Percentiles rank a stretch among this genome's conserved stretches.
These are phyloP conservation scores for Ophioceras dolichostomum DNA, from an alignment of 2,329 filamentous ascomycete species.

Conservation along the genomic window DNA sequence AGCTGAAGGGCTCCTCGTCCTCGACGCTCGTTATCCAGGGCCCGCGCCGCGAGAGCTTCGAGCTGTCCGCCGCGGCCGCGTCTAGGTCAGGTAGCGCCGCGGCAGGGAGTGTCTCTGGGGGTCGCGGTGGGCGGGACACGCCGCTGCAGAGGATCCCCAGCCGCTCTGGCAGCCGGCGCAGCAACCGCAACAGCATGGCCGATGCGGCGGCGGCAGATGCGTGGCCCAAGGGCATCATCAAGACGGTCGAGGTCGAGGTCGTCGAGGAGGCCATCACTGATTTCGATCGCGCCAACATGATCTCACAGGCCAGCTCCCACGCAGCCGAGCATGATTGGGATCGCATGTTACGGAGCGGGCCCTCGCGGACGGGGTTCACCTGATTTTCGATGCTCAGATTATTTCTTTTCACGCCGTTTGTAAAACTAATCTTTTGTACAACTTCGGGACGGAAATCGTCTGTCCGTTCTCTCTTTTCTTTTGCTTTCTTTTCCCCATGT, in stretches of 20 bases:
- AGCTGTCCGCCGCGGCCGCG: slow-evolving; percentile 3
- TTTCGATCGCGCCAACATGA: slow-evolving; percentile 5
- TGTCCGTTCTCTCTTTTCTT: too few relatives aligned
- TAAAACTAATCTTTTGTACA: too few relatives aligned
- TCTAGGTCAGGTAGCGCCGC: background rate
- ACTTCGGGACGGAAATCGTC: too few relatives aligned
- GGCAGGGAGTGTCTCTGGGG: background rate
- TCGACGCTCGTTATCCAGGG: slow-evolving; percentile 15
- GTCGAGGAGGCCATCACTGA: slow-evolving; percentile 18
- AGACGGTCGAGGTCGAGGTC: slow-evolving; percentile 22
- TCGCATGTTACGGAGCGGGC: slow-evolving; percentile 1
- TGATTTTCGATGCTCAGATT: background rate
- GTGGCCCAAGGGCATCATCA: slow-evolving; percentile 23
- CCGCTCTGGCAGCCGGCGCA: slow-evolving; percentile 2
- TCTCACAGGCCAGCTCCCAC: background rate
- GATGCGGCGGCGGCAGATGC: slow-evolving; percentile 6
- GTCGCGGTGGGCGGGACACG: background rate
- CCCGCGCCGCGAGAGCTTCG: slow-evolving; percentile 9
- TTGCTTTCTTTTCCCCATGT: background rate
- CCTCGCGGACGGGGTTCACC: background rate
- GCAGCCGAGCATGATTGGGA: slow-evolving; percentile 1
- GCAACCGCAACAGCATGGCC: slow-evolving; percentile 3
- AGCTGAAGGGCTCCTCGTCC: slow-evolving; percentile 11
- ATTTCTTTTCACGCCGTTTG: background rate
- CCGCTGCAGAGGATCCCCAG: background rate